A percentile compares a stretch with the other conserved stretches of the same genome.
Evolutionary conservation across 108 stramenopile species (phyloP).

Genomic region (Skeletonema potamos): DNA sequence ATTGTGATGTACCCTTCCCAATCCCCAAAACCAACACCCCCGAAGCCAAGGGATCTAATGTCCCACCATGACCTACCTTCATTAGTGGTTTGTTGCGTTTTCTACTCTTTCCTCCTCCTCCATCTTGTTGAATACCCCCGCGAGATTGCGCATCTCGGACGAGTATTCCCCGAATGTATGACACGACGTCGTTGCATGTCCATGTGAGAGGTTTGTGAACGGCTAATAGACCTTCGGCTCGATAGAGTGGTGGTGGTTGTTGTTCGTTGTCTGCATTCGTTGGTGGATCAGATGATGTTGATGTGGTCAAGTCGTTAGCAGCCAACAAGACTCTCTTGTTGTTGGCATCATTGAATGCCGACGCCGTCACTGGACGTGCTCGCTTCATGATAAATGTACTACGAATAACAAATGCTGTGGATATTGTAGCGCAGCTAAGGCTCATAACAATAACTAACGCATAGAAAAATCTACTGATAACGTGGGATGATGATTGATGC

Average conservation of each 20-base stretch:
- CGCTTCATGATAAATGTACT: not conserved
- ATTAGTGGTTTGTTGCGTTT: constrained; percentile 39
- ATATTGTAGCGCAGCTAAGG: not conserved
- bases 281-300: not conserved
- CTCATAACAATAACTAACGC: not conserved
- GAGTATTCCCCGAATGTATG: constrained; percentile 73
- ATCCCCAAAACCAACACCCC: constrained; percentile 94
- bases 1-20: constrained; percentile 79
- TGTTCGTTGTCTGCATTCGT: not conserved
- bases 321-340: not conserved
- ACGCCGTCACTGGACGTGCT: not conserved
- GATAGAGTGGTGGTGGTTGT: constrained; percentile 53
- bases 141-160: constrained; percentile 68
- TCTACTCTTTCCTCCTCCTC: constrained; percentile 20
- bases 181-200: constrained; percentile 89
- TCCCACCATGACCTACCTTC: constrained; percentile 95
- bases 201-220: constrained; percentile 91
- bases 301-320: not conserved
- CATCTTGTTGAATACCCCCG: too few species aligned
- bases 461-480: not conserved
- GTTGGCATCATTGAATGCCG: not conserved
- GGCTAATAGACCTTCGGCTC: constrained; percentile 79
- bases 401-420: not conserved
- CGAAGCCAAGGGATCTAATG: constrained; percentile 93
- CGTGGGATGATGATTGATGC: not conserved